Evolutionary conservation across 106 monocot species (phyloP).

Genomic region (Hemerocallis citrina): DNA sequence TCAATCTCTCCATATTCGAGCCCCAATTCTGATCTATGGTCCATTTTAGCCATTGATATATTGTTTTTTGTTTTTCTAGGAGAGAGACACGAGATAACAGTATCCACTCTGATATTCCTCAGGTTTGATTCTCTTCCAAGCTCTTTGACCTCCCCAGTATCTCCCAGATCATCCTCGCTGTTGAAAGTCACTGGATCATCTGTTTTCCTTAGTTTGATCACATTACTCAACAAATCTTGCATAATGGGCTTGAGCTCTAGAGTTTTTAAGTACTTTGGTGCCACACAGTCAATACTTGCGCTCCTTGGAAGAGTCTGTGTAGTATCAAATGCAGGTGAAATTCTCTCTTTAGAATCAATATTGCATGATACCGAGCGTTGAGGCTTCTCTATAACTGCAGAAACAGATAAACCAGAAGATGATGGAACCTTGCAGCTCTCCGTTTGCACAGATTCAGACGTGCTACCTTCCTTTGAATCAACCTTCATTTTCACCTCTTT

Average conservation of each 20-base stretch:
- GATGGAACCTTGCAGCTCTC: slow-evolving; percentile 7
- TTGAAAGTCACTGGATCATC: slow-evolving; percentile 12
- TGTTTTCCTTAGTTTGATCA: background rate
- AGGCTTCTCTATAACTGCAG: background rate
- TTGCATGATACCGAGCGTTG: background rate
- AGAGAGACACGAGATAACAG: background rate
- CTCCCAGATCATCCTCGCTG: slow-evolving; percentile 1
- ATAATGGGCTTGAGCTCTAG: slow-evolving; percentile 6
- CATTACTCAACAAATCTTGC: slow-evolving; percentile 4
- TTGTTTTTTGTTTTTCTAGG: background rate
- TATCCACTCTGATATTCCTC: background rate
- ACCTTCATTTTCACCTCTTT: slow-evolving; percentile 25
- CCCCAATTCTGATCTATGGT: slow-evolving; percentile 15
- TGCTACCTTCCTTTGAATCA: slow-evolving; percentile 1
- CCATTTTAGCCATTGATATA: slow-evolving; percentile 1
- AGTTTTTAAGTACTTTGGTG: slow-evolving; percentile 1
- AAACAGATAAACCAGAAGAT: slow-evolving; percentile 10
- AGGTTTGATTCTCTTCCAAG: background rate
- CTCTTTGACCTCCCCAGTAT: background rate
- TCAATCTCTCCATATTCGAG: slow-evolving; percentile 47
- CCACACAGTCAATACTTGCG: slow-evolving; percentile 3
- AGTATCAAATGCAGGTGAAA: background rate
- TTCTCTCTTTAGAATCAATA: slow-evolving; percentile 10
- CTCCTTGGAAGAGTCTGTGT: slow-evolving; percentile 4
- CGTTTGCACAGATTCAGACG: slow-evolving; percentile 9